Base-by-base conservation (phyloP, 2,329 filamentous ascomycete species). In the Cytospora piceae region DNA sequence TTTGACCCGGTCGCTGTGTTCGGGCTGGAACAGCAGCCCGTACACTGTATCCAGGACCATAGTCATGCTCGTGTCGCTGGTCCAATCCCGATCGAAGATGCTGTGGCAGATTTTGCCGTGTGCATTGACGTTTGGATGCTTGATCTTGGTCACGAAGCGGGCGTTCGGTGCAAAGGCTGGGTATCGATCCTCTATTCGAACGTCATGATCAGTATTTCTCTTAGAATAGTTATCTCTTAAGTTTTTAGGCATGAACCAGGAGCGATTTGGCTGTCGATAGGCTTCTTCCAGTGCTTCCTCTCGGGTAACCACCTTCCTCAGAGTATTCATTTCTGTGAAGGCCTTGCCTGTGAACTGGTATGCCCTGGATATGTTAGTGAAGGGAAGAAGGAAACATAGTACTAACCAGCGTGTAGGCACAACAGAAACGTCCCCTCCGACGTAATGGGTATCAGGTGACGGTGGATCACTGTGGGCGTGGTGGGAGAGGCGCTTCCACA, bases 141-240 rank as follows among this genome's bases (percentile, higher is more conserved):
- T 92, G 76, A 93, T 92, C 76, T 90, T 90, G 67, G 90, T 92
- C 64, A 92, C 79, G 76, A 93, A 93, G 65, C 90, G 86, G 72
- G 92, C 91, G 77, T 91, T 91, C 9, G 90, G 90, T 61, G 90
- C 90, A 53, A 87, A 90, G 89, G 92, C 92, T 24, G 90, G 90
- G 73, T 92, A 92, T 76, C 92, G 90, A 72, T 92, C 90, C 29
- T 90, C 90, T 49, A 20, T 39, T 15, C 2, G 17, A 39, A 17
- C 14, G 2, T 20, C 12, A 15, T 39, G 12, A 12, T 39, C 17
- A 39, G 37, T 2, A 39, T 17, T 20, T 34, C 3, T 34, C 32
- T 34, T 2, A 6, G 32, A 6, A 34, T 5, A 29, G 3, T 29
- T 29, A 5, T 29, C 27, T 29, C 27, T 29, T 29, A 5, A 34